These are phyloP conservation scores for Pseudocercospora vitis DNA, from an alignment of 2,329 filamentous ascomycete genomes.

Conservation along the genomic window DNA sequence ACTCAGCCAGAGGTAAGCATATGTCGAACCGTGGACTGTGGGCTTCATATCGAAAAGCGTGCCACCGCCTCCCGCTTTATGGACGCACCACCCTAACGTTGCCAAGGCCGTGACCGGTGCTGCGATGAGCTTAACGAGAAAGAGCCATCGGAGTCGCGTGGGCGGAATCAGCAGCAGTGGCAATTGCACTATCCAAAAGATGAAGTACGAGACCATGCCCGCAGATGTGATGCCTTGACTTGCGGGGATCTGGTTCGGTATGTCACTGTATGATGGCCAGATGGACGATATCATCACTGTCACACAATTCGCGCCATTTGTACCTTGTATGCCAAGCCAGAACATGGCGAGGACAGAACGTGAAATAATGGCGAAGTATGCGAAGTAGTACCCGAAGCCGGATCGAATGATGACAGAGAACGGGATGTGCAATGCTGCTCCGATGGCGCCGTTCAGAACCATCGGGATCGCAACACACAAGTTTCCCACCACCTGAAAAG, in stretches of 20 bases:
- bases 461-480: conserved; percentile 52
- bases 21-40: conserved; percentile 44
- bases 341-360: conserved; percentile 30
- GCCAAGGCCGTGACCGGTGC: conserved; percentile 33
- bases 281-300: conserved; percentile 29
- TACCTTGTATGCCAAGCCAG: conserved; percentile 30
- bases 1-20: conserved; percentile 43
- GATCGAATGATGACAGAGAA: conserved; percentile 40
- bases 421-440: conserved; percentile 50
- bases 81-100: conserved; percentile 31
- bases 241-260: conserved; percentile 53
- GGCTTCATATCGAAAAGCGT: conserved; percentile 28
- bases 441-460: conserved; percentile 45
- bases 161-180: conserved; percentile 5
- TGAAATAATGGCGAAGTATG: conserved; percentile 27
- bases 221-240: conserved; percentile 56
- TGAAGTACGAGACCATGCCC: conserved; percentile 56
- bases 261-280: conserved; percentile 43
- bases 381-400: conserved; percentile 27
- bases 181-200: conserved; percentile 42
- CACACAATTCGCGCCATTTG: conserved; percentile 23
- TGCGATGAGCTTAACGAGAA: conserved; percentile 26
- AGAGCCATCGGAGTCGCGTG: conserved; percentile 20
- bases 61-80: conserved; percentile 25
- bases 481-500: conserved; percentile 42